Percentiles rank a stretch among this genome's conserved stretches.
Evolutionary conservation across 495 filamentous ascomycete species (phyloP).

Genomic region (Cercophora scortea): DNA sequence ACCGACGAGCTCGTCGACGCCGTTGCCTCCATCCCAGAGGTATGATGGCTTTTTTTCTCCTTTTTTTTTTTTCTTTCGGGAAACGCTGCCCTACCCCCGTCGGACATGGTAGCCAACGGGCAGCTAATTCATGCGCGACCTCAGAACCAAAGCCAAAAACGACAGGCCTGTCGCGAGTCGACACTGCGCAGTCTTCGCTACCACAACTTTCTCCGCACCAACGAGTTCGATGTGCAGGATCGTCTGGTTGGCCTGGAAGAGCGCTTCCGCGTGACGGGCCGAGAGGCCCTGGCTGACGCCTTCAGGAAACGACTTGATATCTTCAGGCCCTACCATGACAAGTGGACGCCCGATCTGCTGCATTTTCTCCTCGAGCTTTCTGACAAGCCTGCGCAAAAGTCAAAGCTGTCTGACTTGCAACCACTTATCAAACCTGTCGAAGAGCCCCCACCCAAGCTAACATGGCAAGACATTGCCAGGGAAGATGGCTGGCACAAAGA

Average conservation of each 20-base stretch:
- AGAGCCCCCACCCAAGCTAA: conserved; percentile 39
- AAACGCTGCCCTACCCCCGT: not conserved
- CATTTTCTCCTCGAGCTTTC: conserved; percentile 76
- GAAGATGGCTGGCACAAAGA: conserved; percentile 65
- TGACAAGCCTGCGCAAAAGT: conserved; percentile 65
- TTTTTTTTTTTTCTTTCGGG: not conserved
- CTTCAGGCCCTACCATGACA: conserved; percentile 41
- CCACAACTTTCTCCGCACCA: conserved; percentile 61
- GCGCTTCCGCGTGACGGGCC: conserved; percentile 72
- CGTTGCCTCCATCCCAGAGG: conserved; percentile 24
- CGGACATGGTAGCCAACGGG: not conserved
- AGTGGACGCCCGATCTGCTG: conserved; percentile 71
- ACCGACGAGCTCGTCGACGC: conserved; percentile 48
- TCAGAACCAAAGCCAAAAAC: conserved; percentile 36
- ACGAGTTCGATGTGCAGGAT: conserved; percentile 77
- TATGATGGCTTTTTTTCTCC: conserved; percentile 1
- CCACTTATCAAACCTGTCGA: conserved; percentile 36
- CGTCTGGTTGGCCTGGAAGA: conserved; percentile 77
- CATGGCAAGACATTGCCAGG: conserved; percentile 67
- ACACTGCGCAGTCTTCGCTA: conserved; percentile 47
- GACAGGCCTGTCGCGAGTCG: conserved; percentile 42
- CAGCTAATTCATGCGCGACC: not conserved
- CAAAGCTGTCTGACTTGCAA: conserved; percentile 55
- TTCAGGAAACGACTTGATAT: conserved; percentile 55
- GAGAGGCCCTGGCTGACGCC: conserved; percentile 74